phyloP scores from a whole-genome alignment of 176 grass and related monocot genomes.

The Dactylis glomerata region DNA sequence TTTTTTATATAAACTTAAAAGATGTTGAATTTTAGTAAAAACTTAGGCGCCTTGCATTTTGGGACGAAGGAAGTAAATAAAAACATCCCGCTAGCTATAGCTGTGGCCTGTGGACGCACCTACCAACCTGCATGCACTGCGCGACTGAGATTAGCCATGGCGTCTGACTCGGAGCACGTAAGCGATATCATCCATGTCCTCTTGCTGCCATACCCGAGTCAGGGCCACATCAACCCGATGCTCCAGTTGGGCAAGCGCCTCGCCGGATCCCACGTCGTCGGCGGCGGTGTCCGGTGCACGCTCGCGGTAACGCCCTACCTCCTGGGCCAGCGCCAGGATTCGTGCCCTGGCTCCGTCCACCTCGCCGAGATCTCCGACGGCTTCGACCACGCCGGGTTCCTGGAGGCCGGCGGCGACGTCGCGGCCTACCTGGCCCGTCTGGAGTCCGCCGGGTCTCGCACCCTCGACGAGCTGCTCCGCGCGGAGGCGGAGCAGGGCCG shows the following conservation, averaged over 20 bases:
- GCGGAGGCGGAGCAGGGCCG: constrained; percentile 37
- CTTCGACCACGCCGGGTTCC: constrained; percentile 27
- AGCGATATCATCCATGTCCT: constrained; percentile 30
- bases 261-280: constrained; percentile 19
- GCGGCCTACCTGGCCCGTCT: constrained; percentile 42
- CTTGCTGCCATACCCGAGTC: constrained; percentile 55
- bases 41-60: too few relatives aligned
- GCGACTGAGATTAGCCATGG: not conserved
- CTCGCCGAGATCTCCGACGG: constrained; percentile 46
- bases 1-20: too few relatives aligned
- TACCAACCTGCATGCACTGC: too few relatives aligned
- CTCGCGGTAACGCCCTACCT: constrained; percentile 45
- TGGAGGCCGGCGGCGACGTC: constrained; percentile 2
- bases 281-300: constrained; percentile 41
- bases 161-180: not conserved
- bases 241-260: constrained; percentile 53
- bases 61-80: too few relatives aligned
- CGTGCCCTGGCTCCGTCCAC: constrained; percentile 15
- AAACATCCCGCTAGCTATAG: too few relatives aligned
- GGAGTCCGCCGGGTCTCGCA: constrained; percentile 29
- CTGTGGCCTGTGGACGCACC: too few relatives aligned
- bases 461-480: constrained; percentile 43
- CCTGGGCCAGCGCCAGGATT: constrained; percentile 12
- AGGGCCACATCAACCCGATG: constrained; percentile 73
- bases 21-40: too few relatives aligned